Base-by-base conservation (phyloP, 441 rosid genomes). In the Daphne laureola region DNA sequence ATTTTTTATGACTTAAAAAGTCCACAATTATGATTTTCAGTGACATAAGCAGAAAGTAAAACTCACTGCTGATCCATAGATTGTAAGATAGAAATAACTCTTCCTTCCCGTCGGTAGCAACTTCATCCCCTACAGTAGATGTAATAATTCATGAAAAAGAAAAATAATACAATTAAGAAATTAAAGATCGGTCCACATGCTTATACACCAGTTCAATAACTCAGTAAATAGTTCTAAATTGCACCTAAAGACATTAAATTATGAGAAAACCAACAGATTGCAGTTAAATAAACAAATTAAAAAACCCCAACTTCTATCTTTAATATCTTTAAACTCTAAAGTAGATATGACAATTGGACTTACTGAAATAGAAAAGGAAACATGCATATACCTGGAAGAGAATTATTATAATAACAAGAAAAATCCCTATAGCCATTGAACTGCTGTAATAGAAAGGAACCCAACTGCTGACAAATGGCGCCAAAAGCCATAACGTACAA, bases 391-490 rank as follows among this genome's bases (percentile, higher is more conserved):
- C 97, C 92, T 93, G 96, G 65, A 84, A 93, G 54, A 87, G 82
- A 57, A 90, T 66, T 44, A 93, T 78, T 56, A 90, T 63, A 47
- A 93, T 46, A 59, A 93, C 87, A 43, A 93, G 98, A 67, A 93
- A 75, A 73, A 93, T 66, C 11, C 98, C 98, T 50, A 93, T 76
- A 14, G 88, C 95, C 98, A 93, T 93, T 41, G 93, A 93, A 59
- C 88, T 83, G 67, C 90, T 83, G 63, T 93, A 90, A 60, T 93
- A 90, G 66, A 93, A 93, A 8, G 96, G 97, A 76, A 82, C 86
- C 97, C 99, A 93, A 52, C 75, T 67, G 70, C 99, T 84, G 67
- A 90, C 83, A 56, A 83, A 51, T 12, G 99, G 95, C 18, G 97
- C 96, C 57, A 79, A 57, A 64, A 93, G 57, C 21, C 87, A 67